phyloP scores from a whole-genome alignment of 2,329 filamentous ascomycete genomes.

The Aspergillus aculeatinus region DNA sequence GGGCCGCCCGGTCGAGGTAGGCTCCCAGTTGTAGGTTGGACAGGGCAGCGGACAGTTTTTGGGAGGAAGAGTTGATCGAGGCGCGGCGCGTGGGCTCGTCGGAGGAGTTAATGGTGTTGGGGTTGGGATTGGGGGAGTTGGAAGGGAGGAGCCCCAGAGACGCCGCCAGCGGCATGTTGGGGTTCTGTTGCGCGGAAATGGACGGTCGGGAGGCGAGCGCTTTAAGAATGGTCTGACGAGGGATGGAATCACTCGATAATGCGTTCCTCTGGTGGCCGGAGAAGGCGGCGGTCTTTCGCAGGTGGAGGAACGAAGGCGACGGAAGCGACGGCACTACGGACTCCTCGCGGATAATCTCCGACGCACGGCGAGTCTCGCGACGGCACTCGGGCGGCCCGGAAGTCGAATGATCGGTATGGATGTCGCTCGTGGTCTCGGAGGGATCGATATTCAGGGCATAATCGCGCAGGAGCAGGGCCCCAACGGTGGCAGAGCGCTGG shows the following conservation, averaged over 20 bases:
- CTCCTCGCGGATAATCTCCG: conserved; percentile 28
- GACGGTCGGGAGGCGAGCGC: conserved; percentile 65
- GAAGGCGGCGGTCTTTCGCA: conserved; percentile 37
- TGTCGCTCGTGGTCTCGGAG: conserved; percentile 39
- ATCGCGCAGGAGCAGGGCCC: conserved; percentile 44
- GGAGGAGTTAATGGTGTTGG: conserved; percentile 15
- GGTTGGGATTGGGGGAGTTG: conserved; percentile 19
- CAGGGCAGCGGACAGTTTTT: conserved; percentile 63
- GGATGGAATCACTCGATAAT: conserved; percentile 65
- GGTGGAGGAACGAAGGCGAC: conserved; percentile 33
- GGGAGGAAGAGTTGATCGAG: conserved; percentile 51
- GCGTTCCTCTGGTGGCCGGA: conserved; percentile 47
- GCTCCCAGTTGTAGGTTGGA: conserved; percentile 50
- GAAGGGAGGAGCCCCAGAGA: conserved; percentile 60
- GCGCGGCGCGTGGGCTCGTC: conserved; percentile 33
- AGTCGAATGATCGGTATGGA: conserved; percentile 23
- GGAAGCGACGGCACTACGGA: conserved; percentile 25
- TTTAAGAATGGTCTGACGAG: conserved; percentile 80
- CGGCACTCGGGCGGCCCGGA: conserved; percentile 21
- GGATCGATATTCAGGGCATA: conserved; percentile 46
- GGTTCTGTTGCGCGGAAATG: conserved; percentile 54
- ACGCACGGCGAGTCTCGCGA: conserved; percentile 20
- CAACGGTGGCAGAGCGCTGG: conserved; percentile 29
- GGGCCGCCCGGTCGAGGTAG: conserved; percentile 46
- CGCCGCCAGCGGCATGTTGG: conserved; percentile 61